Evolutionary conservation across 176 grass and related monocot genomes (phyloP).

Genomic region (Elymus sibiricus): DNA sequence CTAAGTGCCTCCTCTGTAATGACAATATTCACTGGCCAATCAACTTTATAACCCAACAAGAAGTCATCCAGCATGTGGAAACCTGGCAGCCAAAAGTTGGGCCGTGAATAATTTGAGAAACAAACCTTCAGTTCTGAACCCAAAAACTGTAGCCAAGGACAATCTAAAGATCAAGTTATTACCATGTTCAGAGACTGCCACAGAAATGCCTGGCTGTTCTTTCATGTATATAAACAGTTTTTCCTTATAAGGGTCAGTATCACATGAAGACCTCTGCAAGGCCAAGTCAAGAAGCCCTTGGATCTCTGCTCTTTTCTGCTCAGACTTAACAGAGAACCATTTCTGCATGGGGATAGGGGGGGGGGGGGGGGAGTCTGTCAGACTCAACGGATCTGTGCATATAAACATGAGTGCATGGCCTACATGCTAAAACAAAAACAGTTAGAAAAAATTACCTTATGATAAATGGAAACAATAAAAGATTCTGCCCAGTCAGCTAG

Average conservation of each 20-base stretch:
- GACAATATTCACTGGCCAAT: conserved; percentile 92
- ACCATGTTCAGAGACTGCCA: conserved; percentile 54
- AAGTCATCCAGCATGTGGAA: conserved; percentile 67
- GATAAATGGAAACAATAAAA: conserved; percentile 71
- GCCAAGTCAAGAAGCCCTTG: conserved; percentile 88
- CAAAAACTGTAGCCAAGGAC: not conserved
- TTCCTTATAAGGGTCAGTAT: conserved; percentile 76
- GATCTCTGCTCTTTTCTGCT: conserved; percentile 76
- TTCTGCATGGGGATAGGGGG: conserved; percentile 41
- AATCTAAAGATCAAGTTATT: conserved; percentile 29
- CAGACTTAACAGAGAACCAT: conserved; percentile 57
- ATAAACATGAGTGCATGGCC: conserved; percentile 11
- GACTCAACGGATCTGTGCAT: conserved; percentile 16
- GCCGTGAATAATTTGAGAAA: conserved; percentile 24
- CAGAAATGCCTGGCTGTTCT: conserved; percentile 32
- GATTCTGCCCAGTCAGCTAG: conserved; percentile 86
- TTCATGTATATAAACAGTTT: conserved; percentile 82
- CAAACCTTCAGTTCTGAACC: not conserved
- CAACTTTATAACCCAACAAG: conserved; percentile 89
- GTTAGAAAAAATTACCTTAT: conserved; percentile 48
- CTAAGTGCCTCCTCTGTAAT: conserved; percentile 75
- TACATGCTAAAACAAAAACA: not conserved
- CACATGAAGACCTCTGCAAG: conserved; percentile 89
- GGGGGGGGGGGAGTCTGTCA: not conserved
- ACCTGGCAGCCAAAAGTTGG: conserved; percentile 50